Evolutionary conservation across 148 eudicot species (phyloP).

Genomic region (Chenopodium album): DNA sequence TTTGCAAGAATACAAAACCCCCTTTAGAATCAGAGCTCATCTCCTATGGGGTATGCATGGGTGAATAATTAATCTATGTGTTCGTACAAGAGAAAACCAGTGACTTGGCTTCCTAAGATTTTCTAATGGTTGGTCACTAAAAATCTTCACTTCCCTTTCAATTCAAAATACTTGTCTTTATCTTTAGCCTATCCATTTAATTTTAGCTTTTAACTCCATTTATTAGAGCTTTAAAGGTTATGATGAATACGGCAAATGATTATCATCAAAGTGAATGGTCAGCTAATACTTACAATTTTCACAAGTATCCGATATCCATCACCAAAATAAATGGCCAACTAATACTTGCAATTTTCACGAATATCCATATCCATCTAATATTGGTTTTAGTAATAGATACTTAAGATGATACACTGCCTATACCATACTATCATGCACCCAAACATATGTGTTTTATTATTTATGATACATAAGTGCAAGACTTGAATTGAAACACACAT

Average conservation of each 20-base stretch:
- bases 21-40: slow-evolving; percentile 7
- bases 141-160: background rate
- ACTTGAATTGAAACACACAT: background rate
- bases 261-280: background rate
- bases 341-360: background rate
- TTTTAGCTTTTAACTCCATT: background rate
- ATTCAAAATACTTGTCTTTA: background rate
- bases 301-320: no score
- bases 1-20: background rate
- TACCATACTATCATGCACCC: background rate
- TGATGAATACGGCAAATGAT: background rate
- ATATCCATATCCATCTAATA: no score
- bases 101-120: background rate
- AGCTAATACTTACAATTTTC: background rate
- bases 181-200: background rate
- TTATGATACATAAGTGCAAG: background rate
- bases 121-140: background rate
- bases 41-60: background rate
- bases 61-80: background rate
- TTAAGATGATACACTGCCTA: no score
- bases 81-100: slow-evolving; percentile 6
- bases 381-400: no score
- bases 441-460: background rate
- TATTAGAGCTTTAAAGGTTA: no score
- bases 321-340: background rate